Evolutionary conservation across 163 green algal genomes (phyloP).

Genomic region (Scenedesmus sp.): DNA sequence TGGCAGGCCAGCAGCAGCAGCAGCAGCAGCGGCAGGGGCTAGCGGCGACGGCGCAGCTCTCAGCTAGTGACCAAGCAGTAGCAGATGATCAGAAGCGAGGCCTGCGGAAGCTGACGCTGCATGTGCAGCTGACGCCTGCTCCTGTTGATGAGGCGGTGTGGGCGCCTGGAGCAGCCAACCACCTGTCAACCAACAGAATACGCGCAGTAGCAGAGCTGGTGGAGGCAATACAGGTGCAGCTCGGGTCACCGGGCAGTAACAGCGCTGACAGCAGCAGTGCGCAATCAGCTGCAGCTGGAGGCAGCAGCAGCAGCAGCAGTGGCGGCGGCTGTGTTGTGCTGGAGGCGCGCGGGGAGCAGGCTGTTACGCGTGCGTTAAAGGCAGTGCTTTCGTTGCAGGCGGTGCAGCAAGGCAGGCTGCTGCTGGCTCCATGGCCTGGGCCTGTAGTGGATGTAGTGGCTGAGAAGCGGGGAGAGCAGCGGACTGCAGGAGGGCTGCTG

Average conservation of each 20-base stretch:
- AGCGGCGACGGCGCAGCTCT: background rate
- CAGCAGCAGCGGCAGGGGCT: background rate
- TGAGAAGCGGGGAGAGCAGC: conserved; percentile 24
- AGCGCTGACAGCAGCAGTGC: background rate
- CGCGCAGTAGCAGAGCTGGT: background rate
- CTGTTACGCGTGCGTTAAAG: conserved; percentile 33
- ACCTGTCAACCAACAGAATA: conserved; percentile 29
- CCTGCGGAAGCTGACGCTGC: conserved; percentile 31
- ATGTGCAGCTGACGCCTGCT: background rate
- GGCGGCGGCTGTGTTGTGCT: conserved; percentile 14
- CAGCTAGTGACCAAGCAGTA: conserved; percentile 30
- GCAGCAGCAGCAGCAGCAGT: background rate
- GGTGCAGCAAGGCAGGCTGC: background rate
- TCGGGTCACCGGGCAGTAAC: background rate
- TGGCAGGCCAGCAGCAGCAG: background rate
- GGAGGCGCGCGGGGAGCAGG: conserved; percentile 36
- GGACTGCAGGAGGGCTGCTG: background rate
- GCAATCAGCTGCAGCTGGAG: background rate
- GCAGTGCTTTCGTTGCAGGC: conserved; percentile 40
- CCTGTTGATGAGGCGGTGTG: background rate
- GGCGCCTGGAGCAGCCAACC: background rate
- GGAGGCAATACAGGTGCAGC: background rate
- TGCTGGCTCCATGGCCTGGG: conserved; percentile 8
- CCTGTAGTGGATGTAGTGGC: conserved; percentile 34
- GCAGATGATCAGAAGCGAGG: conserved; percentile 34